Conservation (phyloP, 305 asterid genomes). For the Solanum hybrid region DNA sequence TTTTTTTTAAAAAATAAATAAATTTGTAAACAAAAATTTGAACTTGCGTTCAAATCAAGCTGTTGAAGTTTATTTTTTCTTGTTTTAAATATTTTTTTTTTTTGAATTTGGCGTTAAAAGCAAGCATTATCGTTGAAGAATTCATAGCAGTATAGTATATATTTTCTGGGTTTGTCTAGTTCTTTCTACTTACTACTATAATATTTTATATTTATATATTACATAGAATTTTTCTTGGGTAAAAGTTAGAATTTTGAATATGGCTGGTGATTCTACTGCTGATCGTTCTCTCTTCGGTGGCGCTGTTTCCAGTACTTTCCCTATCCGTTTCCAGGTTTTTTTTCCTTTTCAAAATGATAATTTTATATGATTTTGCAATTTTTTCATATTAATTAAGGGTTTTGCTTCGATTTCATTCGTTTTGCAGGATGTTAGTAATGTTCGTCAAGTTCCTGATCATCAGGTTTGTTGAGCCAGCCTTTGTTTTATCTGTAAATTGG, state of each 20-base stretch:
- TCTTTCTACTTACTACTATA: not conserved
- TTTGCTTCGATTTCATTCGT: not conserved
- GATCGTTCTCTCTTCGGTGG: slow-evolving; percentile 62
- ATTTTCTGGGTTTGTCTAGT: not conserved
- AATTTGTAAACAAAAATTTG: not conserved
- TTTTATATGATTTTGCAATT: not conserved
- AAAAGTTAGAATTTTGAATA: not conserved
- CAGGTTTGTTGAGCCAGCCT: slow-evolving; percentile 37
- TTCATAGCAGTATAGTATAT: not conserved
- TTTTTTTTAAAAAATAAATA: no score
- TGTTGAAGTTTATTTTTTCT: not conserved
- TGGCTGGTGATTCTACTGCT: slow-evolving; percentile 37
- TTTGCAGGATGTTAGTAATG: slow-evolving; percentile 60
- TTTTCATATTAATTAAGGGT: not conserved
- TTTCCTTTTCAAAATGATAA: not conserved
- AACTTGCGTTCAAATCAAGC: not conserved
- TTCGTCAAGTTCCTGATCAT: slow-evolving; percentile 89
- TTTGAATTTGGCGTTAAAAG: not conserved
- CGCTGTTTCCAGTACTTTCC: slow-evolving; percentile 49
- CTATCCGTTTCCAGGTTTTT: slow-evolving; percentile 56
- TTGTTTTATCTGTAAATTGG: not conserved
- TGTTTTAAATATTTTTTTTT: not conserved
- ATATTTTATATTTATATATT: not conserved
- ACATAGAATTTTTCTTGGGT: not conserved
- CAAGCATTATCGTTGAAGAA: not conserved